Evolutionary conservation across 2,329 filamentous ascomycete genomes (phyloP).

Genomic region (Aspergillus fructus): DNA sequence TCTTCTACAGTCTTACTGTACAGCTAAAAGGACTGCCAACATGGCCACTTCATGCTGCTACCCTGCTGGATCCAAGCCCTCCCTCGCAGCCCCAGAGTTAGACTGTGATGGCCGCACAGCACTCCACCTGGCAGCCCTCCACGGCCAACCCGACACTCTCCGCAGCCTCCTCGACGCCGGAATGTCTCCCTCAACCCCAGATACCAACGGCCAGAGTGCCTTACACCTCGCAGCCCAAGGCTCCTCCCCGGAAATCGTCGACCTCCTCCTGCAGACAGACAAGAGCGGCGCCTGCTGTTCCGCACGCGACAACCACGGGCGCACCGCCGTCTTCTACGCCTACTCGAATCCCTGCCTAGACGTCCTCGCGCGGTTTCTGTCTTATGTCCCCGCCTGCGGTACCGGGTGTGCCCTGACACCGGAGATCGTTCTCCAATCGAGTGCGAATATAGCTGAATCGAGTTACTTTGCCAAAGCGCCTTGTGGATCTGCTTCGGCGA

Average conservation of each 20-base stretch:
- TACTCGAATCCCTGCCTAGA: slow-evolving; percentile 3
- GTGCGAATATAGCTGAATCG: too few species aligned
- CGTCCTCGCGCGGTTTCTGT: slow-evolving; percentile 3
- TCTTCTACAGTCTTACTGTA: not conserved
- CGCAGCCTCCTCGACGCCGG: slow-evolving; percentile 4
- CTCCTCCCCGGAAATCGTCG: not conserved
- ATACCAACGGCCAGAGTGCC: slow-evolving; percentile 8
- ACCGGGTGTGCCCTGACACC: slow-evolving; percentile 5
- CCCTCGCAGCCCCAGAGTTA: slow-evolving; percentile 4
- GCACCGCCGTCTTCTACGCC: slow-evolving; percentile 11
- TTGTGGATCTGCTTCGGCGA: too few species aligned
- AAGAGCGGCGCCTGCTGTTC: not conserved
- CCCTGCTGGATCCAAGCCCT: not conserved
- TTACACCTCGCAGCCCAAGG: slow-evolving; percentile 12
- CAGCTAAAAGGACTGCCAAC: too few species aligned
- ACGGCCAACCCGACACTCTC: not conserved
- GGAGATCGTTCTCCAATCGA: not conserved
- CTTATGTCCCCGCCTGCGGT: not conserved
- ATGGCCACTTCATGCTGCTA: too few species aligned
- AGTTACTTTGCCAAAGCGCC: too few species aligned
- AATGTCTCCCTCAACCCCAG: not conserved
- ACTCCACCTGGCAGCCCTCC: slow-evolving; percentile 10
- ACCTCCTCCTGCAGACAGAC: not conserved
- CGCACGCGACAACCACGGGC: slow-evolving; percentile 3
- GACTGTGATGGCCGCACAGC: slow-evolving; percentile 3